A percentile compares a stretch with the other conserved stretches of the same genome.
These are phyloP conservation scores for Trypanosoma lewisi DNA, from an alignment of 208 protist species.

Conservation along the genomic window DNA sequence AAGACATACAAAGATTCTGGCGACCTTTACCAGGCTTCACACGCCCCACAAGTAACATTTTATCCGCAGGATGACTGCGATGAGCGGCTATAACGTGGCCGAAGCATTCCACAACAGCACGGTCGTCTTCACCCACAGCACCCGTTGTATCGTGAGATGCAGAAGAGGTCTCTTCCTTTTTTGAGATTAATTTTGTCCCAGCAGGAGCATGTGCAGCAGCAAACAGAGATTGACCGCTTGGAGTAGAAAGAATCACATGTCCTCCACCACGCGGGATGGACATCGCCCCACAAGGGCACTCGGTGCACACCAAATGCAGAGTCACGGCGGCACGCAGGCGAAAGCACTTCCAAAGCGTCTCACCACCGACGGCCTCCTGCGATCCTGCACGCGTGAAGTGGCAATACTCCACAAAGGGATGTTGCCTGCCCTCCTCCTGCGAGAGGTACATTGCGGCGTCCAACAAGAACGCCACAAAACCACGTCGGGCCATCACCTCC, in stretches of 20 bases:
- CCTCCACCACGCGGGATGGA: conserved; percentile 44
- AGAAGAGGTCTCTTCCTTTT: background rate
- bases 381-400: background rate
- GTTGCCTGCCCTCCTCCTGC: conserved; percentile 2
- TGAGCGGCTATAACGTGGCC: conserved; percentile 54
- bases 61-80: conserved; percentile 25
- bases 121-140: background rate
- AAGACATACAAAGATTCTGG: conserved; percentile 85
- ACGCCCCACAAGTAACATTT: conserved; percentile 26
- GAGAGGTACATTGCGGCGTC: conserved; percentile 27
- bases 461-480: conserved; percentile 68
- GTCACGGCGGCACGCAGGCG: conserved; percentile 30
- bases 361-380: background rate
- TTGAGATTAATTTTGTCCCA: too few relatives aligned
- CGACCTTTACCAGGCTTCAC: conserved; percentile 85
- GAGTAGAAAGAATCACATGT: conserved; percentile 49
- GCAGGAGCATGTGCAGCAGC: background rate
- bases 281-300: conserved; percentile 74
- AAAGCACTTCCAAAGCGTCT: conserved; percentile 19
- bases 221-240: conserved; percentile 25
- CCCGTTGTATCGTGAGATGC: background rate
- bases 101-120: conserved; percentile 1
- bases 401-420: conserved; percentile 19
- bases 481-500: conserved; percentile 81
- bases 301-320: conserved; percentile 68